Conservation (phyloP, 1,139 yeast genomes). For the Saccharomyces hybrid region DNA sequence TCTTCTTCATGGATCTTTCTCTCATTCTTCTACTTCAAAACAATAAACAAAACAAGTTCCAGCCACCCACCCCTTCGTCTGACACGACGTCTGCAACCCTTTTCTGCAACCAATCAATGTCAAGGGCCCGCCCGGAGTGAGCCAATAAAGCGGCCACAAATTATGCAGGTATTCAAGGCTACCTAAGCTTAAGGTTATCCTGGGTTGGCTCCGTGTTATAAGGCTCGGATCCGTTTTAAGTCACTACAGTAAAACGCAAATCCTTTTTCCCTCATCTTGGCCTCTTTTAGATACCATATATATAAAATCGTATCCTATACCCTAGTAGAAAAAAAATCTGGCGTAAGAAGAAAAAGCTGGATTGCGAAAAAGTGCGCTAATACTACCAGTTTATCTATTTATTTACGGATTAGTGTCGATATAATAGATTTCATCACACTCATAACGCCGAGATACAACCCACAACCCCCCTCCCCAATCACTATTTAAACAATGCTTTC, state of each 20-base stretch:
- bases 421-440: not conserved
- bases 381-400: not conserved
- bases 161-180: not conserved
- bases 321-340: not conserved
- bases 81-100: not conserved
- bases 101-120: not conserved
- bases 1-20: not conserved
- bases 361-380: not conserved
- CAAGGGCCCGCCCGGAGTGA: not conserved
- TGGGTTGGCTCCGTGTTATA: not conserved
- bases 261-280: not conserved
- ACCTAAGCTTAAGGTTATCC: not conserved
- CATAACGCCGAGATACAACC: not conserved
- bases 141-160: conserved; percentile 1
- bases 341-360: not conserved
- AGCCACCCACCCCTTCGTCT: not conserved
- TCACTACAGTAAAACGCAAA: not conserved
- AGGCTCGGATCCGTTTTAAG: not conserved
- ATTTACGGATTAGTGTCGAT: not conserved
- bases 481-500: not conserved
- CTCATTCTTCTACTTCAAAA: not conserved
- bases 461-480: not conserved
- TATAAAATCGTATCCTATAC: not conserved
- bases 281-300: not conserved
- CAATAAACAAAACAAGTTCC: not conserved